Conservation (phyloP, 108 stramenopile species). For the Cyclotella distinguenda region DNA sequence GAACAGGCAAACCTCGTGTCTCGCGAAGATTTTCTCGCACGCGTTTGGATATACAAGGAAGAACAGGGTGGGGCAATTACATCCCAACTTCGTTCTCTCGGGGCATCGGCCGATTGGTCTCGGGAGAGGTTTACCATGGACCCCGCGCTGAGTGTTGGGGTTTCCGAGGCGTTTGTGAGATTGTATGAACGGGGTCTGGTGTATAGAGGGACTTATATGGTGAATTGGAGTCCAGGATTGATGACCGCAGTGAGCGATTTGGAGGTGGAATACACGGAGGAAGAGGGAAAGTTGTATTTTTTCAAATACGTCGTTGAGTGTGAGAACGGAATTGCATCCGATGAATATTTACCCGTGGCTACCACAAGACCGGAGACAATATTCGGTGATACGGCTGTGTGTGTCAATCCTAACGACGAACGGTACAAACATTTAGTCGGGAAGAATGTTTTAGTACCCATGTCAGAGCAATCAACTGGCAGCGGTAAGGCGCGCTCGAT, state of each 20-base stretch:
- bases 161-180: slow-evolving; percentile 93
- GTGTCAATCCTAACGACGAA: slow-evolving; percentile 93
- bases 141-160: slow-evolving; percentile 78
- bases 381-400: slow-evolving; percentile 94
- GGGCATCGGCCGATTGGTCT: slow-evolving; percentile 98
- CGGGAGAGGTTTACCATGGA: slow-evolving; percentile 99
- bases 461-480: slow-evolving; percentile 41
- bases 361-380: slow-evolving; percentile 97
- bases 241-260: slow-evolving; percentile 97
- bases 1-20: slow-evolving; percentile 64
- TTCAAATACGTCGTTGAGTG: slow-evolving; percentile 93
- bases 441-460: slow-evolving; percentile 83
- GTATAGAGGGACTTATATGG: slow-evolving; percentile 95
- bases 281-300: slow-evolving; percentile 93
- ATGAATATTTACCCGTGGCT: slow-evolving; percentile 86
- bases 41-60: slow-evolving; percentile 91
- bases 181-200: slow-evolving; percentile 94
- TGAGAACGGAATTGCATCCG: slow-evolving; percentile 51
- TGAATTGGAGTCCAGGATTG: slow-evolving; percentile 98
- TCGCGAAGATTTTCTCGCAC: slow-evolving; percentile 84
- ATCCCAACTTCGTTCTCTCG: slow-evolving; percentile 90
- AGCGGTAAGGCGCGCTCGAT: slow-evolving; percentile 58
- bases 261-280: slow-evolving; percentile 92
- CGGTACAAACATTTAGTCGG: slow-evolving; percentile 92
- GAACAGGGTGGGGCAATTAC: slow-evolving; percentile 97